Conservation (phyloP, 805 yeast species). For the Candida sphagnicola region DNA sequence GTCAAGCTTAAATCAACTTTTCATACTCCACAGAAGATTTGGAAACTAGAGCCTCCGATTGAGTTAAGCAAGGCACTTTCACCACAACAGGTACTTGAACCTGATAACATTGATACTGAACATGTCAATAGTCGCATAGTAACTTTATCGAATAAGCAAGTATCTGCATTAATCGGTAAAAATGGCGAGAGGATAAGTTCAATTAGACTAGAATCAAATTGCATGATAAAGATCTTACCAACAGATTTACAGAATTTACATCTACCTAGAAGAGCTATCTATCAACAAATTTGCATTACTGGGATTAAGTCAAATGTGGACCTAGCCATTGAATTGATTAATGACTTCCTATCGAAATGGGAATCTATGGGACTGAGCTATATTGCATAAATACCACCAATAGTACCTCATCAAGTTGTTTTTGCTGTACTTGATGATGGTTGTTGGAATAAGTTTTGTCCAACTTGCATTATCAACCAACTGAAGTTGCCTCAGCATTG, state of each 20-base stretch:
- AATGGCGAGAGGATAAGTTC: constrained; percentile 19
- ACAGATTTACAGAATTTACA: not conserved
- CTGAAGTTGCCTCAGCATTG: no score
- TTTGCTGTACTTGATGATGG: no score
- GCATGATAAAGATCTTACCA: constrained; percentile 20
- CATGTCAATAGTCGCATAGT: not conserved
- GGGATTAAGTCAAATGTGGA: constrained; percentile 15
- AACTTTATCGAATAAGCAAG: constrained; percentile 5
- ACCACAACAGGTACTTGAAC: not conserved
- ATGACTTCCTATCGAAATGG: constrained; percentile 3
- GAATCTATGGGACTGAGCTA: not conserved
- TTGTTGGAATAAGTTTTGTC: no score
- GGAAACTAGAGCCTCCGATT: not conserved
- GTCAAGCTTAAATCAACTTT: not conserved
- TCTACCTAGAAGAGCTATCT: constrained; percentile 10
- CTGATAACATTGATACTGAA: not conserved
- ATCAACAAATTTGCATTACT: constrained; percentile 14
- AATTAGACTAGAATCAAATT: constrained; percentile 18
- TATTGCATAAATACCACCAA: not conserved
- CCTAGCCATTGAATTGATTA: constrained; percentile 11
- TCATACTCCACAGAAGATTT: not conserved
- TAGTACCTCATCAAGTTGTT: no score
- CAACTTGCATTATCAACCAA: no score
- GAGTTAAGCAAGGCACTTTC: not conserved
- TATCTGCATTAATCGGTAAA: constrained; percentile 21